Base-by-base conservation (phyloP, 805 yeast species). In the Lipomyces yamanashiensis region DNA sequence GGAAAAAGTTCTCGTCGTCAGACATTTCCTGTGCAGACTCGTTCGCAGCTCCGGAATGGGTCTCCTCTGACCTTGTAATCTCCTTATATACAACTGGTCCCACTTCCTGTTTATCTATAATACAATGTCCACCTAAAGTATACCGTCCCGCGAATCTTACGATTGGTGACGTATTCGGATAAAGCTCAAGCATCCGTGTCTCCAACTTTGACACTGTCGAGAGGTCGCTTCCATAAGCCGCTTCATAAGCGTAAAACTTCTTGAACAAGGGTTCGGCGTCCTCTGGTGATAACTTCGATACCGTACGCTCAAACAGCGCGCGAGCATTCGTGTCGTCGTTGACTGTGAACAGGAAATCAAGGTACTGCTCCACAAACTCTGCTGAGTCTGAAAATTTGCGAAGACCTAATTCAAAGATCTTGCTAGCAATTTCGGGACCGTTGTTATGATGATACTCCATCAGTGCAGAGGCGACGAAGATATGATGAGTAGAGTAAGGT, bases 391-490 rank as follows among this genome's bases (percentile, higher is more conserved):
- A 77, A 64, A 79, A 84, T 51, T 77, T 72, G 72, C 85, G 89
- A 78, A 90, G 78, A 7, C 96, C 98, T 50, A 90, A 75, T 66
- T 89, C 96, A 74, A 90, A 87, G 19, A 92, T 86, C 72, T 87
- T 87, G 57, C 82, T 78, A 0, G 97, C 92, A 51, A 89, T 85
- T 65, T 87, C 88, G 13, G 64, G 57, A 48, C 72, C 72, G 64
- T 84, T 87, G 63, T 87, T 81, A 69, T 84, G 85, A 68, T 80
- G 80, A 70, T 83, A 86, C 73, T 93, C 99, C 79, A 92, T 80
- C 73, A 85, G 79, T 0, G 98, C 97, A 71, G 89, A 88, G 63
- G 90, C 93, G 21, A 87, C 86, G 75, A 83, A 93, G 21, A 93
- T 82, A 70, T 90, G 90, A 78, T 86, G 85, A 0, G 96, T 87